A percentile compares a stretch with the other conserved stretches of the same genome.
These are phyloP conservation scores for Didymella keratinophila DNA, from an alignment of 2,329 filamentous ascomycete genomes.

Conservation along the genomic window DNA sequence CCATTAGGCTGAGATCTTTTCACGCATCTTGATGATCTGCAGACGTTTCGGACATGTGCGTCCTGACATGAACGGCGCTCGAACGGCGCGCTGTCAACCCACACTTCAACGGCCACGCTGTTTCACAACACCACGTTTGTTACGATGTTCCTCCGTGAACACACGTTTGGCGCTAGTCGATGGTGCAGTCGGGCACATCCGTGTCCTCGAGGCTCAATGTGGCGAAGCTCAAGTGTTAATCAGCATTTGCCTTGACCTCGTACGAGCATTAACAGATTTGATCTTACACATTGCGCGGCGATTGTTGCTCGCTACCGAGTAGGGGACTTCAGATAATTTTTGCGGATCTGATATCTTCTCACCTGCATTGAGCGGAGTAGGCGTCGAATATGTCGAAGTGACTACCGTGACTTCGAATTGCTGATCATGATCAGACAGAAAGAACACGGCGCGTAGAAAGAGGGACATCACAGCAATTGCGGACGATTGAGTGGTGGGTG, in stretches of 20 bases:
- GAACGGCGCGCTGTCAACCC: conserved; percentile 13
- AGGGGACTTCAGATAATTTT: no score
- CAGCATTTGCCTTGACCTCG: neutral
- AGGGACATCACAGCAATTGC: neutral
- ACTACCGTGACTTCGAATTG: neutral
- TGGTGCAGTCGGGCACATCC: neutral
- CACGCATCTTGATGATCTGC: neutral
- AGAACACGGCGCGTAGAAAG: neutral
- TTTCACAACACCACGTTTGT: neutral
- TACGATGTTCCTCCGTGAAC: neutral
- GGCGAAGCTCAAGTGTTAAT: neutral
- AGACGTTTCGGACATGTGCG: neutral
- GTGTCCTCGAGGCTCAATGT: neutral
- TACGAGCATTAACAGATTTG: neutral
- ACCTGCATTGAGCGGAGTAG: neutral
- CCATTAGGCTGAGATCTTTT: neutral
- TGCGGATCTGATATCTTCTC: neutral
- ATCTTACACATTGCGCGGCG: neutral
- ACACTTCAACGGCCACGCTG: conserved; percentile 1
- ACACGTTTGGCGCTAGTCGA: neutral
- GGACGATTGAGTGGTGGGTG: conserved; percentile 6
- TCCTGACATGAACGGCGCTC: conserved; percentile 2
- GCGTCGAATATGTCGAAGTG: neutral
- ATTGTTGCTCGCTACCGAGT: neutral
- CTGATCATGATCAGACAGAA: neutral